Base-by-base conservation (phyloP, 257 asterid genomes). In the Solanum tarijense region DNA sequence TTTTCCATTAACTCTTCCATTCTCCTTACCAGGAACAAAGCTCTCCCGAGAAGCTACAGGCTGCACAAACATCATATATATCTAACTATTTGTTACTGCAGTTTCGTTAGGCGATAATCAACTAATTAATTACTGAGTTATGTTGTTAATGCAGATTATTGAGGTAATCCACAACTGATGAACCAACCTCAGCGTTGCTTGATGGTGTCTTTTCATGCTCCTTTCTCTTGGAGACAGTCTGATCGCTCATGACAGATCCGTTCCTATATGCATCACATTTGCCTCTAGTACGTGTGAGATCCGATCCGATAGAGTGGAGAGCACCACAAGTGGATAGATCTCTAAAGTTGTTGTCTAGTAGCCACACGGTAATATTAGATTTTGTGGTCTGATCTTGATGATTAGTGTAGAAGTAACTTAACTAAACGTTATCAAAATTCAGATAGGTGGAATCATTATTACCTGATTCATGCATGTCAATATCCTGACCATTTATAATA, bases 301-400 rank as follows among this genome's bases (percentile, higher is more conserved):
- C 98, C 29, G 98, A 97, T 82, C 99, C 98, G 83, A 95, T 88
- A 1, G 99, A 97, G 91, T 93, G 98, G 88, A 96, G 94, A 87
- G 89, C 98, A 41, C 98, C 99, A 23, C 98, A 95, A 34, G 98
- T 97, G 84, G 99, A 97, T 88, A 95, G 62, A 91, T 97, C 96
- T 88, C 83, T 94, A 68, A 74, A 48, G 87, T 90, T 88, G 89
- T 92, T 93, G 29, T 88, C 98, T 93, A 82, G 43, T 39, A 82
- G 86, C 58, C 83, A 88, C 9, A 84, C 83, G 31, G 25, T 72
- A 68, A 68, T 62, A 20, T 58, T 34, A 72, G 52, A 71, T 86
- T 65, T 46, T 32, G 35, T 48, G 52, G n/a, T 62, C 25, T 18
- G 20, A 69, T 10, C 20, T 84, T 83, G 29, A 36, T 52, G 46